phyloP scores from a whole-genome alignment of 73 alveolate genomes.

The Chromera velia region DNA sequence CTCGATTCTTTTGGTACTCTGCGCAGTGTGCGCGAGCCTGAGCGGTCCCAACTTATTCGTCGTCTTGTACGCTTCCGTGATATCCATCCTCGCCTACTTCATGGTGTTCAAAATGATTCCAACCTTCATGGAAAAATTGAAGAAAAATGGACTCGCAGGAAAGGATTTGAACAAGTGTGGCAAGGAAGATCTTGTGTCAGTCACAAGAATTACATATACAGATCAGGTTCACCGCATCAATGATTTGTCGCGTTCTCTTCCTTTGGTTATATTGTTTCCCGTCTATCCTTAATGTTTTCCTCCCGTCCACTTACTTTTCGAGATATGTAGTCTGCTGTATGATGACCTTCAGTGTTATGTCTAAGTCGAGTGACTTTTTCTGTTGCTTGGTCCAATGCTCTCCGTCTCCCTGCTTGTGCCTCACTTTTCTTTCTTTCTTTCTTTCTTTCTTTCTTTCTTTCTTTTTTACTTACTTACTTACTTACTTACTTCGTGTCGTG shows the following conservation, averaged over 20 bases:
- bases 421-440: neutral
- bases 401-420: too few relatives aligned
- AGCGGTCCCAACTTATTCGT: neutral
- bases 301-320: too few relatives aligned
- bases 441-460: neutral
- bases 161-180: slow-evolving; percentile 57
- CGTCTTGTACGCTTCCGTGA: neutral
- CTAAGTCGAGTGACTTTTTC: neutral
- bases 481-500: neutral
- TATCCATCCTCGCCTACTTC: neutral
- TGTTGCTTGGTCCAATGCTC: slow-evolving; percentile 16
- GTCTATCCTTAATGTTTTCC: too few relatives aligned
- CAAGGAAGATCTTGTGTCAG: slow-evolving; percentile 41
- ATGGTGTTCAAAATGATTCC: slow-evolving; percentile 10
- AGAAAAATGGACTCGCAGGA: slow-evolving; percentile 45
- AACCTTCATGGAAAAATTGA: slow-evolving; percentile 14
- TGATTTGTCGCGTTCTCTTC: too few relatives aligned
- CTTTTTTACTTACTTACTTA: neutral
- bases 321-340: too few relatives aligned
- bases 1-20: too few relatives aligned
- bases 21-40: too few relatives aligned
- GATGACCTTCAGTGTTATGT: too few relatives aligned
- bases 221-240: too few relatives aligned
- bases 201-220: neutral
- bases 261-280: too few relatives aligned